phyloP scores from a whole-genome alignment of 306 rosid species.

The Lablab purpureus region DNA sequence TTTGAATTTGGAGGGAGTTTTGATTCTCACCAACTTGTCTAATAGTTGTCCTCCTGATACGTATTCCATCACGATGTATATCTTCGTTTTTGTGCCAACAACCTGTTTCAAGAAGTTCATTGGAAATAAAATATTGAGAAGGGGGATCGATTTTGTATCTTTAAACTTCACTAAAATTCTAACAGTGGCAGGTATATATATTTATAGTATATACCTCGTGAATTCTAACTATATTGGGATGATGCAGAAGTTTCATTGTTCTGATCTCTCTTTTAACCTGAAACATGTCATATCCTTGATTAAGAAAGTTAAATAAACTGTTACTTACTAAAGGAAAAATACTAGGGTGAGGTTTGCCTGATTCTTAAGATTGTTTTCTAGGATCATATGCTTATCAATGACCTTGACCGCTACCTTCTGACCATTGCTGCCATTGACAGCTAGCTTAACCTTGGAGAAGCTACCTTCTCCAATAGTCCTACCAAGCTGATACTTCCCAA shows the following conservation, averaged over 20 bases:
- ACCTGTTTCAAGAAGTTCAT: constrained; percentile 54
- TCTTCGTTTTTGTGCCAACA: constrained; percentile 76
- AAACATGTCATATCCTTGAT: constrained; percentile 30
- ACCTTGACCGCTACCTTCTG: constrained; percentile 70
- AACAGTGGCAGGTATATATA: background rate
- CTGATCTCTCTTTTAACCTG: constrained; percentile 89
- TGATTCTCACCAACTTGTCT: constrained; percentile 72
- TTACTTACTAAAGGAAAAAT: background rate
- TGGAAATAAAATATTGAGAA: constrained; percentile 20
- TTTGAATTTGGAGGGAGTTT: background rate
- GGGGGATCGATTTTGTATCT: background rate
- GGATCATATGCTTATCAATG: constrained; percentile 78
- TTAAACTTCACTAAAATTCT: background rate
- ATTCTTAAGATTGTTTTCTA: constrained; percentile 61
- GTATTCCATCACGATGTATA: constrained; percentile 83
- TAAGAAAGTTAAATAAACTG: constrained; percentile 13
- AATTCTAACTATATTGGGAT: constrained; percentile 78
- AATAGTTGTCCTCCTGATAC: constrained; percentile 74
- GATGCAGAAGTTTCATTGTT: constrained; percentile 81
- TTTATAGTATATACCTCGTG: constrained; percentile 59
- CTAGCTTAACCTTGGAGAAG: constrained; percentile 86
- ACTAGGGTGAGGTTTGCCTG: constrained; percentile 57
- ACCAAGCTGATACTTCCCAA: constrained; percentile 70
- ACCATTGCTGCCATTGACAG: constrained; percentile 53
- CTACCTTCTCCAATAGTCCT: constrained; percentile 82